Evolutionary conservation across 2,329 filamentous ascomycete genomes (phyloP), one percentile per base, ranked within the genome.

Genomic region (Aureobasidium uvarum): DNA sequence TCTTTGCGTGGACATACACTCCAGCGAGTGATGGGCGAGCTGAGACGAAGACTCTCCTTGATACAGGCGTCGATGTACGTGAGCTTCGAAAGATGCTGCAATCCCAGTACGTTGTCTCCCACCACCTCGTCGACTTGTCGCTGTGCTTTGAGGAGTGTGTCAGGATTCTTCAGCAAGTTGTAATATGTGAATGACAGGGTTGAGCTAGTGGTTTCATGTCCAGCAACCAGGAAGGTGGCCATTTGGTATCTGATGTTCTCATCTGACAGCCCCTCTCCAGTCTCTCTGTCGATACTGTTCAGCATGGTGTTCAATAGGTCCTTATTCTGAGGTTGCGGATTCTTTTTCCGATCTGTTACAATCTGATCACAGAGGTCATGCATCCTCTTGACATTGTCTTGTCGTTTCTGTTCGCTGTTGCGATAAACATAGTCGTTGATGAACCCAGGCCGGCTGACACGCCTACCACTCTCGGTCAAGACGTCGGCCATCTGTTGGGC

Each of bases 201-300:
- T 4, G 75, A 56, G 45, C 25, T 59, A 6, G 45, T 68, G 11
- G 62, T 67, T 51, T 65, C 67, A 64, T 67, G 64, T n/a, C 64
- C 70, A 78, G 75, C 85, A 60, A 86, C 86, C 46, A 89, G 82
- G 79, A 90, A 89, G 2, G 84, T 83, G 62, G 89, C 84, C 69
- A 91, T 86, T 73, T 91, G 88, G 74, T 89, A 86, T 55, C 88
- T 81, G 56, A 89, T 82, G 66, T 85, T 84, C 11, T 83, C 82
- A 5, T 89, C 83, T 5, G 77, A 81, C 68, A 91, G 78, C 2
- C 76, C 76, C 66, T 81, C 78, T 33, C 85, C 85, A 0, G 87
- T 89, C 71, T 87, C 81, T 0, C 85, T 83, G 68, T 91, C 88
- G 46, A 79, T 81, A 14, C 78, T 81, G 64, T 82, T 81, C 66